Evolutionary conservation across 2,329 filamentous ascomycete genomes (phyloP), one percentile per base, ranked within the genome.

Genomic region (Ophiostoma sp.): DNA sequence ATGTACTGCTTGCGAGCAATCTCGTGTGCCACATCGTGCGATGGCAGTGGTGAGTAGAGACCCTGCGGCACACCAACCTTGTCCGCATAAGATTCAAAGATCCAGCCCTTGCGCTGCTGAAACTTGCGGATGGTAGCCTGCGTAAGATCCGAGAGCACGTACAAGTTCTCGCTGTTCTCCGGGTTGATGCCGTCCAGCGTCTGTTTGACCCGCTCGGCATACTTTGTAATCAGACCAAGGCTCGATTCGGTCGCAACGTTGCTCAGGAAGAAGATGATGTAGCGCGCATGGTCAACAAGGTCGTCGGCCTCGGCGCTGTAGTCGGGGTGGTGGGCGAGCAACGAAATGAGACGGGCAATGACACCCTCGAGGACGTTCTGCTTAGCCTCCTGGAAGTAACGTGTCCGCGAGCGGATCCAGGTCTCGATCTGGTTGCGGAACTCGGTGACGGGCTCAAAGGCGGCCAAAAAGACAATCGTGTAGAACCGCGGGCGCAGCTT

Each of bases 241-340:
- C 98, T 99, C 61, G 93, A 89, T 80, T 97, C 93, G 0, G 91
- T 95, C 11, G 93, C 93, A 22, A 98, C 90, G 50, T 91, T 90
- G 75, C 88, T 90, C 64, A 98, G 86, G 80, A 97, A 99, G 83
- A 95, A 98, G 57, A 98, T 81, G 73, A 99, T 90, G 81, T 98
- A 99, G 77, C 91, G 90, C 6, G 93, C 91, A 80, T 97, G 95
- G 79, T 97, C 93, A 61, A 90, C 86, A 68, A 98, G 83, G 66
- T 94, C 91, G 17, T 89, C 87, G 2, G 90, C 82, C 6, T 89
- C 87, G n/a, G 52, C 81, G 75, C 88, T 90, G 77, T 95, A 98
- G 81, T 99, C 96, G 0, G 95, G 95, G 80, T 99, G 96, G 80
- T 98, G 95, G 5, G 95, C 95, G 59, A 99, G 87, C 59, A 99